Percentiles rank a stretch among this genome's conserved stretches.
These are phyloP conservation scores for Glycyrrhiza uralensis DNA, from an alignment of 306 rosid genomes.

Conservation along the genomic window DNA sequence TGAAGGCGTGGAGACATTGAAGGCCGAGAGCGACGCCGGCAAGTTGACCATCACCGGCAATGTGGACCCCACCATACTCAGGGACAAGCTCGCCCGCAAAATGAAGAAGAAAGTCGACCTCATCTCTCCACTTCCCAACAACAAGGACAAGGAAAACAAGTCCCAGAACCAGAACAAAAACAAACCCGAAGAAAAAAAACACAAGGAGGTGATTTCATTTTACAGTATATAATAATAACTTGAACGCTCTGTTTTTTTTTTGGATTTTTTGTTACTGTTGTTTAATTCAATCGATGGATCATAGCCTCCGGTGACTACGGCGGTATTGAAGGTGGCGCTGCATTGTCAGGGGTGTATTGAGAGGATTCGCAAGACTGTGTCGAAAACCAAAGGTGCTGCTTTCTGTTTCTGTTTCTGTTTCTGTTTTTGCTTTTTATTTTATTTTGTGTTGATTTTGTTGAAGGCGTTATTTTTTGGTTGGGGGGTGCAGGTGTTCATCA, in stretches of 20 bases:
- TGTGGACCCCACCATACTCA: slow-evolving; percentile 47
- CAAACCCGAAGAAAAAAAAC: slow-evolving; percentile 28
- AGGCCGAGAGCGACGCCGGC: slow-evolving; percentile 33
- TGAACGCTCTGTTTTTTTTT: not conserved
- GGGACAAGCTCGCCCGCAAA: slow-evolving; percentile 43
- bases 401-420: no score
- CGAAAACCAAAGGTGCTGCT: slow-evolving; percentile 49
- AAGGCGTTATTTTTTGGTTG: not conserved
- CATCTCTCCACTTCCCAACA: slow-evolving; percentile 48
- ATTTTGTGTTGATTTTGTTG: not conserved
- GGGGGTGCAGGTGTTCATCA: slow-evolving; percentile 38
- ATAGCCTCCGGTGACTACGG: slow-evolving; percentile 61
- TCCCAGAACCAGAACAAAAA: slow-evolving; percentile 29
- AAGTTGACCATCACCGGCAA: slow-evolving; percentile 58
- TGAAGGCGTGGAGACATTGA: slow-evolving; percentile 52
- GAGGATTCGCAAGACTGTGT: slow-evolving; percentile 40
- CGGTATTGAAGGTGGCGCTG: slow-evolving; percentile 51
- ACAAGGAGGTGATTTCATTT: slow-evolving; percentile 41
- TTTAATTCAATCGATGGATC: not conserved
- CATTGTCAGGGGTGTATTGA: slow-evolving; percentile 70
- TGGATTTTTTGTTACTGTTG: not conserved
- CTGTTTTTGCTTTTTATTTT: not conserved
- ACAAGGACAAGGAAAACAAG: slow-evolving; percentile 40
- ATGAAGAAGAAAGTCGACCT: slow-evolving; percentile 62
- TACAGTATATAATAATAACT: not conserved